phyloP scores from a whole-genome alignment of 83 land plant genomes.

The Picea abies region DNA sequence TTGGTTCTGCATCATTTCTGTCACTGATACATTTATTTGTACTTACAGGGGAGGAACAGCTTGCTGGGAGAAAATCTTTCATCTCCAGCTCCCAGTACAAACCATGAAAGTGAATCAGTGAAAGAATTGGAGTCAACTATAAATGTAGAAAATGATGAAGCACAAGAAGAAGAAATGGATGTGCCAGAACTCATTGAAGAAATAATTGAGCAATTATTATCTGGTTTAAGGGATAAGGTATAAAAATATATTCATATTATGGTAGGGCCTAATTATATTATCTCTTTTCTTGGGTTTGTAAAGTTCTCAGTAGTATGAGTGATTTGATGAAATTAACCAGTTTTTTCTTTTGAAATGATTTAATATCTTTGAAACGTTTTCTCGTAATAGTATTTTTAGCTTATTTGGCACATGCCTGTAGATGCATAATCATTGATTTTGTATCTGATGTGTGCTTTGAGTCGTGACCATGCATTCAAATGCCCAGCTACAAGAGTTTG shows the following conservation, averaged over 20 bases:
- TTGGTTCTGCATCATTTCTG: background rate
- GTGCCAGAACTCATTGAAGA: slow-evolving; percentile 89
- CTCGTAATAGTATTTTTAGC: background rate
- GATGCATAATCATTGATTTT: background rate
- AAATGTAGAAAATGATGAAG: slow-evolving; percentile 3
- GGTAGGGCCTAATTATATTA: background rate
- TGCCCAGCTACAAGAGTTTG: too few relatives aligned
- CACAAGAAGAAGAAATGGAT: slow-evolving; percentile 83
- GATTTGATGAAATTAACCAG: background rate
- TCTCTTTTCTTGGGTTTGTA: background rate
- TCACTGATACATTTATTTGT: background rate
- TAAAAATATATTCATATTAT: slow-evolving; percentile 3
- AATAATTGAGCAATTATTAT: slow-evolving; percentile 76
- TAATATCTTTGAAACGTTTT: background rate
- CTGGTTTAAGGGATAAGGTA: slow-evolving; percentile 96
- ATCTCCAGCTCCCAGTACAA: background rate
- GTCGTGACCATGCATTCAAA: too few relatives aligned
- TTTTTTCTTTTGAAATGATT: background rate
- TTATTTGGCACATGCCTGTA: background rate
- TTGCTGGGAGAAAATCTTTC: slow-evolving; percentile 39
- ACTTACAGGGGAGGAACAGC: slow-evolving; percentile 47
- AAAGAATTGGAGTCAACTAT: slow-evolving; percentile 5
- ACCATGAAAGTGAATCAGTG: background rate
- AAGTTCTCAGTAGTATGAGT: background rate
- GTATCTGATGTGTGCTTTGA: background rate